Conservation (phyloP, 345 rosid species). For the Arabidopsis suecica region DNA sequence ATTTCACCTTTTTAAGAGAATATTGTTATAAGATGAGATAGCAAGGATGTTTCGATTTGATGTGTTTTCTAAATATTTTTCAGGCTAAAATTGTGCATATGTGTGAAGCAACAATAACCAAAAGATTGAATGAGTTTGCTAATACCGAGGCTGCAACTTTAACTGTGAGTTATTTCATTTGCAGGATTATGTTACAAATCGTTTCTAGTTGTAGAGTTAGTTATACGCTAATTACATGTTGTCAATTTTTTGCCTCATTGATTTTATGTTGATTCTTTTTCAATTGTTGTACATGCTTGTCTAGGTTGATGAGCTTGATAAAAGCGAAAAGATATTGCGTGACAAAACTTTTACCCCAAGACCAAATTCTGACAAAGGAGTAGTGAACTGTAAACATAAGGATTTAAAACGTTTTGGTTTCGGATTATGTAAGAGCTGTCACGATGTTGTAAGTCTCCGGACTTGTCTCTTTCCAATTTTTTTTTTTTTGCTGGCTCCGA, state of each 20-base stretch:
- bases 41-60: not conserved
- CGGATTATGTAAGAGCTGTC: constrained; percentile 75
- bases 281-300: constrained; percentile 2
- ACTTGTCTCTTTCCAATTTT: no score
- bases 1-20: not conserved
- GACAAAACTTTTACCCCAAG: constrained; percentile 34
- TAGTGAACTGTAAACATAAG: constrained; percentile 69
- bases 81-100: constrained; percentile 65
- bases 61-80: constrained; percentile 5
- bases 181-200: not conserved
- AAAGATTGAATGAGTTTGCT: constrained; percentile 87
- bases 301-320: constrained; percentile 69
- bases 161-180: constrained; percentile 55
- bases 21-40: constrained; percentile 13
- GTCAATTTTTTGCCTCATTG: not conserved
- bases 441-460: constrained; percentile 53
- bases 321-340: constrained; percentile 51
- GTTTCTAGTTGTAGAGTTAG: constrained; percentile 5
- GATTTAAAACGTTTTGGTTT: constrained; percentile 49
- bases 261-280: not conserved
- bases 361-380: constrained; percentile 42
- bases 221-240: not conserved
- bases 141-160: constrained; percentile 82
- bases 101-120: constrained; percentile 88
- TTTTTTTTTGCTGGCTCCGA: no score